Percentiles rank a stretch among this genome's conserved stretches.
Conservation (phyloP, 805 yeast genomes). For the Priceomyces medius region DNA sequence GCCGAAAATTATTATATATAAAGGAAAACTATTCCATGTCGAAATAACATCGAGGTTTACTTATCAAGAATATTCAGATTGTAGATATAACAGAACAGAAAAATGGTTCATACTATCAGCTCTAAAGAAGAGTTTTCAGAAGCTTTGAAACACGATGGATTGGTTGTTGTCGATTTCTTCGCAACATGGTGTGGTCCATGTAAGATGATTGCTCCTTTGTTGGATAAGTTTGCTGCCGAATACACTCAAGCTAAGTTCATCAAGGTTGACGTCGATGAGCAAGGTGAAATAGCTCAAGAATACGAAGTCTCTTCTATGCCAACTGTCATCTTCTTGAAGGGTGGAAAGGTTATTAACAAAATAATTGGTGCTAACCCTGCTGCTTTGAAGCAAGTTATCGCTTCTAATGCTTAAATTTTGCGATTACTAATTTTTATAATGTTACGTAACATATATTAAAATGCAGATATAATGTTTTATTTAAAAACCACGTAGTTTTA, state of each 20-base stretch:
- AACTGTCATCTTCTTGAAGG: constrained; percentile 71
- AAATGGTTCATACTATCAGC: constrained; percentile 38
- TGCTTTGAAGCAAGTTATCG: constrained; percentile 69
- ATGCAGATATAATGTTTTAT: neutral
- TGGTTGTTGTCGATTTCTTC: constrained; percentile 91
- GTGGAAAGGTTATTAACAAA: constrained; percentile 74
- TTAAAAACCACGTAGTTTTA: no score
- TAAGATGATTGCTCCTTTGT: constrained; percentile 92
- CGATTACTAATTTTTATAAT: no score
- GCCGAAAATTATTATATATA: neutral
- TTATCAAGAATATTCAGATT: no score
- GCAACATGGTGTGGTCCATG: constrained; percentile 99
- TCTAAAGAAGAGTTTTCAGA: constrained; percentile 59
- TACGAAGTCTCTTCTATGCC: constrained; percentile 60
- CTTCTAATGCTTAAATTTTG: constrained; percentile 44
- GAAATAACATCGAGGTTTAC: no score
- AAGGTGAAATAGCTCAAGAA: constrained; percentile 71
- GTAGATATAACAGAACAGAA: neutral
- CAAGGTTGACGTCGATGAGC: constrained; percentile 90
- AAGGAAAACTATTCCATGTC: no score
- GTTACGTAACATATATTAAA: neutral
- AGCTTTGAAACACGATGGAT: constrained; percentile 60
- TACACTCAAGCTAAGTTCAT: constrained; percentile 70
- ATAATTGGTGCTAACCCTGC: constrained; percentile 91
- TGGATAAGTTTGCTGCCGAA: constrained; percentile 74